Evolutionary conservation across 1,284 basidiomycete species (phyloP).

Genomic region (Microbotryum violaceum): DNA sequence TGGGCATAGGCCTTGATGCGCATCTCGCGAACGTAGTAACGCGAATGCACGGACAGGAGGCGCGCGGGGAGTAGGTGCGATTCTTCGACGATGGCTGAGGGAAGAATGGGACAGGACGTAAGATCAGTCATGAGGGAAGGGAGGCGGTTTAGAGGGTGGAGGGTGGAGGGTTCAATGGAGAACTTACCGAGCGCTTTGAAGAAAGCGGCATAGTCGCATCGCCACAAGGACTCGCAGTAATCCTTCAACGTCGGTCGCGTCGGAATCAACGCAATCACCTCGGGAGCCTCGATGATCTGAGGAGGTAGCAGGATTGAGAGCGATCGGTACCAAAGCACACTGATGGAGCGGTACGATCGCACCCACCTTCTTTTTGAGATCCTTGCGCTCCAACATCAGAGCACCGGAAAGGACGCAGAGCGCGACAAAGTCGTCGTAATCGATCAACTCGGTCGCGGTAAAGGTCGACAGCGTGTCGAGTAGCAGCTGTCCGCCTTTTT

Average conservation of each 20-base stretch:
- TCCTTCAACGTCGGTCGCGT: constrained; percentile 47
- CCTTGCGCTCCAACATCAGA: constrained; percentile 70
- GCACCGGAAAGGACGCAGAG: constrained; percentile 75
- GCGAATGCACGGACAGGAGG: constrained; percentile 73
- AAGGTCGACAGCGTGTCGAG: constrained; percentile 89
- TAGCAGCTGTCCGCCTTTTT: constrained; percentile 60
- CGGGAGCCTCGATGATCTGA: constrained; percentile 50
- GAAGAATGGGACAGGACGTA: background rate
- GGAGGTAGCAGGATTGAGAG: too few species aligned
- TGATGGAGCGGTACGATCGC: background rate
- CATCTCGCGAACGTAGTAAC: constrained; percentile 93
- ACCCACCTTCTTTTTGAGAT: constrained; percentile 84
- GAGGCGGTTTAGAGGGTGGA: background rate
- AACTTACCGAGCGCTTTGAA: constrained; percentile 72
- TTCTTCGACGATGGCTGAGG: constrained; percentile 74
- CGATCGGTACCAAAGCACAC: background rate
- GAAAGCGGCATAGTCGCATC: constrained; percentile 90
- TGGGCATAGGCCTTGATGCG: constrained; percentile 90
- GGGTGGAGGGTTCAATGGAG: too few species aligned
- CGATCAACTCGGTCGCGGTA: constrained; percentile 80
- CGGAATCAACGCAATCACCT: constrained; percentile 47
- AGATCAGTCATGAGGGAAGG: background rate
- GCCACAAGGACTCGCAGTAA: constrained; percentile 60
- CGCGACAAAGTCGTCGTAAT: constrained; percentile 85
- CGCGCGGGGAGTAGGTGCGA: constrained; percentile 77